phyloP scores from a whole-genome alignment of 2,329 filamentous ascomycete genomes.

The Sporothrix luriei region DNA sequence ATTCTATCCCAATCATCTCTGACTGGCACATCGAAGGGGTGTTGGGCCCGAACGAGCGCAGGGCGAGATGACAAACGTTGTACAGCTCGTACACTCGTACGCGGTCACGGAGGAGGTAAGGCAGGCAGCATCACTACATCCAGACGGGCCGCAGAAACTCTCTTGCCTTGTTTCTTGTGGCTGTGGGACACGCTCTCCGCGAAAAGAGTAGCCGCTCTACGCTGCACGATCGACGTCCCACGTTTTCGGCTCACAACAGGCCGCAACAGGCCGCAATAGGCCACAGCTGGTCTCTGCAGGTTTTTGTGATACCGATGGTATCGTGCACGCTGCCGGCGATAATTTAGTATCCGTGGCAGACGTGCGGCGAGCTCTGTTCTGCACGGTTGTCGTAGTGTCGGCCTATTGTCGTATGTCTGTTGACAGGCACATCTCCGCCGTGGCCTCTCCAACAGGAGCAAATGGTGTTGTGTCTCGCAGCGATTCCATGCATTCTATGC shows the following conservation, averaged over 20 bases:
- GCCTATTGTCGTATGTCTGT: background rate
- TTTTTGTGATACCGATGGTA: background rate
- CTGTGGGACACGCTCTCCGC: background rate
- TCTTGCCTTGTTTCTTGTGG: background rate
- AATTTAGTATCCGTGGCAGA: background rate
- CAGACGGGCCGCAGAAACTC: conserved; percentile 1
- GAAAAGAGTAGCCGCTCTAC: too few relatives aligned
- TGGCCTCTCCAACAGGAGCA: background rate
- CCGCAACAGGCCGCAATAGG: too few relatives aligned
- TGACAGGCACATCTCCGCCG: background rate
- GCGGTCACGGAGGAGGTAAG: background rate
- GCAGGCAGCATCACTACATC: background rate
- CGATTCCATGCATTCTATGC: background rate
- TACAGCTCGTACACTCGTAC: background rate
- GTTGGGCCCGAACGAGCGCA: conserved; percentile 4
- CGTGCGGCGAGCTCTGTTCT: background rate
- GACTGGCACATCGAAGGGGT: too few relatives aligned
- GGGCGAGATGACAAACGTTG: background rate
- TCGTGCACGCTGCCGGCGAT: conserved; percentile 7
- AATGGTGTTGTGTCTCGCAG: too few relatives aligned
- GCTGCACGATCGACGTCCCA: background rate
- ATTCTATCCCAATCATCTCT: background rate
- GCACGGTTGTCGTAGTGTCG: too few relatives aligned
- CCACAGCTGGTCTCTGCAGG: too few relatives aligned
- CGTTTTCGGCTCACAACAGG: background rate